Evolutionary conservation across 768 basidiomycete genomes (phyloP), one percentile per base, ranked within the genome.

Genomic region (Lentinula edodes): DNA sequence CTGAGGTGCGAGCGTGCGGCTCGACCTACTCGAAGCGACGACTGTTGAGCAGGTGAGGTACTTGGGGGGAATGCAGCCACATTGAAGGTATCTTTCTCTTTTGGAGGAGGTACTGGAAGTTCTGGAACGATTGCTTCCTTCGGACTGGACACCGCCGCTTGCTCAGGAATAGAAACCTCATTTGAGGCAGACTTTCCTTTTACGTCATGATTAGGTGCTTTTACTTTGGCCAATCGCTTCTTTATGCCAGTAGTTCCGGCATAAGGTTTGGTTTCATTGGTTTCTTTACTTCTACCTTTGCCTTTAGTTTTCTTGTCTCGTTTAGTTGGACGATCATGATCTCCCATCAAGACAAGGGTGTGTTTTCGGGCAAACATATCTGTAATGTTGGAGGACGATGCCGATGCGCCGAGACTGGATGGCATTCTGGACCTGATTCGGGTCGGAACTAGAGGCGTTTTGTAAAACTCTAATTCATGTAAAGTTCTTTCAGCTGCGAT

Each of bases 161-260:
- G 41, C 35, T 38, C 52, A 10, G 35, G 41, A 2, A 39, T 23
- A 35, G 45, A 9, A 32, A 20, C 28, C 5, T 41, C 43, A 54
- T 58, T 43, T 20, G 36, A 6, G 15, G 28, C 12, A 52, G 28
- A 62, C 67, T 50, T 38, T 63, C 23, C 63, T 63, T 3, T 59
- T 61, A 41, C 58, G 64, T 60, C 61, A 61, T 67, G 34, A 48
- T 62, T 62, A 18, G 35, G 51, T 36, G 65, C 15, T 52, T 56
- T 68, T 67, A 57, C 74, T 65, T 83, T 80, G 20, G 87, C 85
- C 42, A 91, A 71, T 70, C 90, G 74, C 68, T 87, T 91, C 77
- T 88, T 90, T 80, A 90, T 86, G 0, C 89, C 88, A 57, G 90
- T 88, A 63, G 85, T 83, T 6, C 90, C 90, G 0, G 89, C 86